These are phyloP conservation scores for Hemisphaericaspora subhashii DNA, from an alignment of 1,139 yeast genomes.

Conservation along the genomic window DNA sequence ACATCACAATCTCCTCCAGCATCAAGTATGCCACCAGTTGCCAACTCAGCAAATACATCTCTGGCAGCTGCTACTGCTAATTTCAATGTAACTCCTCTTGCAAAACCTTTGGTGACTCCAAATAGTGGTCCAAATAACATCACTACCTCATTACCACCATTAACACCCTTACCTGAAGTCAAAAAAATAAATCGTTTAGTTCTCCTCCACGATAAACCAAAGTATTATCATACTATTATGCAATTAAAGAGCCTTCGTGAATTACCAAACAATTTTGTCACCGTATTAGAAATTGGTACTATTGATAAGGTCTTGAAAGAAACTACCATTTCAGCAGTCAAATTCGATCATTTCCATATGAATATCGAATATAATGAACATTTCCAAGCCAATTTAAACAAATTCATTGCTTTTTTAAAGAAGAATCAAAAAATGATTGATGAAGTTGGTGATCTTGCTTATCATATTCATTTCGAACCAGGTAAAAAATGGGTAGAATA, in stretches of 20 bases:
- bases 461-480: constrained; percentile 40
- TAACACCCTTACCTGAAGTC: constrained; percentile 2
- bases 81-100: background rate
- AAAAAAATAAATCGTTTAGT: constrained; percentile 26
- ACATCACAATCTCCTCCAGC: background rate
- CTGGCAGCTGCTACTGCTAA: background rate
- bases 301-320: constrained; percentile 14
- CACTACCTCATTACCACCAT: background rate
- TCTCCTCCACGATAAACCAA: constrained; percentile 32
- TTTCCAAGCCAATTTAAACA: constrained; percentile 25
- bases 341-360: constrained; percentile 31
- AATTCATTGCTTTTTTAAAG: constrained; percentile 24
- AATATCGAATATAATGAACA: constrained; percentile 37
- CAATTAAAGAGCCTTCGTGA: constrained; percentile 27
- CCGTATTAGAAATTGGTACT: constrained; percentile 22
- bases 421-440: constrained; percentile 19
- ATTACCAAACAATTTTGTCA: constrained; percentile 20
- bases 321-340: constrained; percentile 15
- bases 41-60: background rate
- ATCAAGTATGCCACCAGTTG: background rate
- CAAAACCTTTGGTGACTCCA: background rate
- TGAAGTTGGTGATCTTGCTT: constrained; percentile 27
- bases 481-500: constrained; percentile 38
- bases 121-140: constrained; percentile 1
- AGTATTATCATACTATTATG: constrained; percentile 29